Percentiles rank a stretch among this genome's conserved stretches.
phyloP scores from a whole-genome alignment of 1,284 basidiomycete genomes.

The Pseudozyma hubeiensis region DNA sequence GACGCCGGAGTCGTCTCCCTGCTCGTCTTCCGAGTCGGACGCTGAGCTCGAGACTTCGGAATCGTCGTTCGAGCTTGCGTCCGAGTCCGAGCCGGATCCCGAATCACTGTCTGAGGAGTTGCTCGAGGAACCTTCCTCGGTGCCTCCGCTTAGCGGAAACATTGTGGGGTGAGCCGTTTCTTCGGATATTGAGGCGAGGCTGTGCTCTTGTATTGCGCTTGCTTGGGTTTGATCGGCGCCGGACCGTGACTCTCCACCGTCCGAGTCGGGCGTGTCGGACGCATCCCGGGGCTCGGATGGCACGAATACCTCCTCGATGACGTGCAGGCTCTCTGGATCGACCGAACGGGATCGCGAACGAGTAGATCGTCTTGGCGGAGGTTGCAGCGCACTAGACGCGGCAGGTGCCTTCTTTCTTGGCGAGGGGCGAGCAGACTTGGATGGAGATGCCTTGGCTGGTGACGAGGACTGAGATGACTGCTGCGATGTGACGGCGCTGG shows the following conservation, averaged over 20 bases:
- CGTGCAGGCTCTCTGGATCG: conserved; percentile 17
- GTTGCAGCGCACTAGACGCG: conserved; percentile 24
- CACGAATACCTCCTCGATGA: conserved; percentile 17
- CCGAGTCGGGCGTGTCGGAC: conserved; percentile 9
- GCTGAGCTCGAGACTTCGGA: conserved; percentile 34
- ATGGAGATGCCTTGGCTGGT: conserved; percentile 16
- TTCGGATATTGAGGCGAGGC: conserved; percentile 21
- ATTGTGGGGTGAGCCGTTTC: conserved; percentile 4
- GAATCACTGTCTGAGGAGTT: conserved; percentile 20
- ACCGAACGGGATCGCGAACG: conserved; percentile 45
- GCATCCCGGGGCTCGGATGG: not conserved
- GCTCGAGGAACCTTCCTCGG: conserved; percentile 4
- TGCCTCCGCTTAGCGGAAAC: not conserved
- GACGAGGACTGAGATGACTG: conserved; percentile 16
- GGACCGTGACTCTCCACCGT: conserved; percentile 10
- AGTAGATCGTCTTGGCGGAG: conserved; percentile 26
- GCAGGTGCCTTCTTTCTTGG: conserved; percentile 33
- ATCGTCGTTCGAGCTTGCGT: conserved; percentile 6
- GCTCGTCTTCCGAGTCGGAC: conserved; percentile 28
- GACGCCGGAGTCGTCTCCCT: conserved; percentile 7
- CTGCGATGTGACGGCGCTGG: conserved; percentile 18
- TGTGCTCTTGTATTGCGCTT: conserved; percentile 6
- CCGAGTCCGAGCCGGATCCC: conserved; percentile 13
- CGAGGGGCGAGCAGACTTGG: conserved; percentile 27
- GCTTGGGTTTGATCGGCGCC: conserved; percentile 5